Evolutionary conservation across 2,329 filamentous ascomycete species (phyloP).

Genomic region (Penicillium thymicola): DNA sequence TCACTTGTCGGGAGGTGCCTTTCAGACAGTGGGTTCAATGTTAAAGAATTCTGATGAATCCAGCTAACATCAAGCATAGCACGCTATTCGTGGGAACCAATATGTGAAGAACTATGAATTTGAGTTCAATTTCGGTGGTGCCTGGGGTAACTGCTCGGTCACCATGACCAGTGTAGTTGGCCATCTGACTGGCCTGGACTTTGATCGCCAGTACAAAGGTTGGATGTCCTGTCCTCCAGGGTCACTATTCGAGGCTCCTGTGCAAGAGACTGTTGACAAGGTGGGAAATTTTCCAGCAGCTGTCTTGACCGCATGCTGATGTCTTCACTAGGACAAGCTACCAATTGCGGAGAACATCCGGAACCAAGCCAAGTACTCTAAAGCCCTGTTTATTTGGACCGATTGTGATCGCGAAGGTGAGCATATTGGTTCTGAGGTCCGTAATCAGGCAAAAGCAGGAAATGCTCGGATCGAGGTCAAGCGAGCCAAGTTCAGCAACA

Average conservation of each 20-base stretch:
- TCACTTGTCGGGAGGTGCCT: slow-evolving; percentile 76
- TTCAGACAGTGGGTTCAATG: slow-evolving; percentile 60
- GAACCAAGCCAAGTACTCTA: slow-evolving; percentile 68
- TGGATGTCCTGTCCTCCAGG: slow-evolving; percentile 81
- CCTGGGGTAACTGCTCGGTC: slow-evolving; percentile 78
- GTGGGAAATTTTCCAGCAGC: slow-evolving; percentile 42
- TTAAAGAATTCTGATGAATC: background rate
- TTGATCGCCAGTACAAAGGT: slow-evolving; percentile 67
- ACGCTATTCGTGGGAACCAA: slow-evolving; percentile 62
- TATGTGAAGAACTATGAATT: slow-evolving; percentile 96
- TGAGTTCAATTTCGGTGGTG: slow-evolving; percentile 75
- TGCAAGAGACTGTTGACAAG: slow-evolving; percentile 64
- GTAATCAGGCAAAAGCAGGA: slow-evolving; percentile 70
- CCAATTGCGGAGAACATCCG: slow-evolving; percentile 82
- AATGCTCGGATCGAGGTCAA: slow-evolving; percentile 76
- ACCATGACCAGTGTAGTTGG: slow-evolving; percentile 93
- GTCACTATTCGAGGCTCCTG: slow-evolving; percentile 75
- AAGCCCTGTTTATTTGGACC: slow-evolving; percentile 90
- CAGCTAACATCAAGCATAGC: slow-evolving; percentile 49
- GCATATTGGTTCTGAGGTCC: slow-evolving; percentile 90
- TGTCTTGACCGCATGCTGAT: slow-evolving; percentile 13
- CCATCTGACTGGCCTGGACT: slow-evolving; percentile 79
- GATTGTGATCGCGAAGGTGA: slow-evolving; percentile 98
- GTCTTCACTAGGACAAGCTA: slow-evolving; percentile 64
- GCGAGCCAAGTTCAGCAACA: slow-evolving; percentile 90